Conservation (phyloP, 345 rosid species). For the Moricandia arvensis region DNA sequence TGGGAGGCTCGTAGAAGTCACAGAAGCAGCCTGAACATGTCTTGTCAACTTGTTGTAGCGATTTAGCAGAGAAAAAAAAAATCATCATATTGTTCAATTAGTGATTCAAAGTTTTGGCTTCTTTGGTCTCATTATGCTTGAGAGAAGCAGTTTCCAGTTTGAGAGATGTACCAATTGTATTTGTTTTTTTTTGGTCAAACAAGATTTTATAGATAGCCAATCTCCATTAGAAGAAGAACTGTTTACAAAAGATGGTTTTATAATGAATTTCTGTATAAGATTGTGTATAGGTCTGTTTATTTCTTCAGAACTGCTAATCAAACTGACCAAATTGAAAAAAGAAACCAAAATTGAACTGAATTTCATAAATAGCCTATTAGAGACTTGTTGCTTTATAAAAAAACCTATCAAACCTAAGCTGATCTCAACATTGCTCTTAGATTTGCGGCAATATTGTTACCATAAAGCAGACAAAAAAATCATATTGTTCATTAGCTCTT, state of each 20-base stretch:
- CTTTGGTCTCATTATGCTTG: constrained; percentile 23
- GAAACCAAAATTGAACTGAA: too few species aligned
- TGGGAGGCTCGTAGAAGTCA: constrained; percentile 74
- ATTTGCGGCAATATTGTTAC: not conserved
- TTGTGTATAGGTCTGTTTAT: too few species aligned
- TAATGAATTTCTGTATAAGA: too few species aligned
- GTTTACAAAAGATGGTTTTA: too few species aligned
- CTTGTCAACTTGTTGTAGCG: not conserved
- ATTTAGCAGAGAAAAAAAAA: not conserved
- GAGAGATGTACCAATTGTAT: not conserved
- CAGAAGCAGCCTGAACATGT: constrained; percentile 28
- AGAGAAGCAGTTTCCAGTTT: constrained; percentile 12
- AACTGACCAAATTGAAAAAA: too few species aligned
- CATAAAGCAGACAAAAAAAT: not conserved
- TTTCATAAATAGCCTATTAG: not conserved
- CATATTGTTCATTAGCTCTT: not conserved
- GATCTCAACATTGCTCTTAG: not conserved
- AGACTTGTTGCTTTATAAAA: not conserved
- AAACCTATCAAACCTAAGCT: not conserved
- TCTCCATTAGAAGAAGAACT: too few species aligned
- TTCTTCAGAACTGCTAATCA: too few species aligned
- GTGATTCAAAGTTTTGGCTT: constrained; percentile 35
- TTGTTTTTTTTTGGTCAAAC: too few species aligned
- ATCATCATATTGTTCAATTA: constrained; percentile 16
- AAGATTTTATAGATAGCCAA: too few species aligned